These are phyloP conservation scores for Hebeloma cylindrosporum DNA, from an alignment of 768 basidiomycete genomes.

Conservation along the genomic window DNA sequence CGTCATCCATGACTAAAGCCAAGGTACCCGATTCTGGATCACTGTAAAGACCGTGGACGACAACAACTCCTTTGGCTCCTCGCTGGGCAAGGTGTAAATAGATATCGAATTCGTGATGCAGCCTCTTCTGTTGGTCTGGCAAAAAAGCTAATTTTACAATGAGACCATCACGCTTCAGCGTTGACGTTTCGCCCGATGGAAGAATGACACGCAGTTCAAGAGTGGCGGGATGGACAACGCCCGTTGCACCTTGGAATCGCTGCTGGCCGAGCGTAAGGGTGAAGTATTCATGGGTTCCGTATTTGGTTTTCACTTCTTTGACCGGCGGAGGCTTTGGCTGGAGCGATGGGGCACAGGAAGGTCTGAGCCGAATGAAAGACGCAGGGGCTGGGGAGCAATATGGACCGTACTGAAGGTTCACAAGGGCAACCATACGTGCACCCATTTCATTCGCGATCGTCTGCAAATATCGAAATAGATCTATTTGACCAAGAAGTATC, in stretches of 20 bases:
- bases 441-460: too few relatives aligned
- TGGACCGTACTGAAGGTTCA: too few relatives aligned
- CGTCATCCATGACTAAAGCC: conserved; percentile 5
- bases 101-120: neutral
- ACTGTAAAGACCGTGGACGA: conserved; percentile 5
- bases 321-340: too few relatives aligned
- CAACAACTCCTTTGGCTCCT: neutral
- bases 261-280: neutral
- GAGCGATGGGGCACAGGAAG: too few relatives aligned
- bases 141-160: conserved; percentile 7
- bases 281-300: neutral
- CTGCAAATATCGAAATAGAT: too few relatives aligned
- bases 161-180: neutral
- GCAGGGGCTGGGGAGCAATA: too few relatives aligned
- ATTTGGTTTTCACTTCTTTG: too few relatives aligned
- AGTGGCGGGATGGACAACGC: neutral
- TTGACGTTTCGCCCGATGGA: neutral
- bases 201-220: neutral
- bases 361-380: too few relatives aligned
- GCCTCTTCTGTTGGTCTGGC: neutral
- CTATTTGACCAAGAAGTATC: too few relatives aligned
- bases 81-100: neutral
- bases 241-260: neutral
- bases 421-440: too few relatives aligned
- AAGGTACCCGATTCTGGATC: conserved; percentile 4